Conservation (phyloP, 495 filamentous ascomycete genomes). For the Penicillium riverlandense region DNA sequence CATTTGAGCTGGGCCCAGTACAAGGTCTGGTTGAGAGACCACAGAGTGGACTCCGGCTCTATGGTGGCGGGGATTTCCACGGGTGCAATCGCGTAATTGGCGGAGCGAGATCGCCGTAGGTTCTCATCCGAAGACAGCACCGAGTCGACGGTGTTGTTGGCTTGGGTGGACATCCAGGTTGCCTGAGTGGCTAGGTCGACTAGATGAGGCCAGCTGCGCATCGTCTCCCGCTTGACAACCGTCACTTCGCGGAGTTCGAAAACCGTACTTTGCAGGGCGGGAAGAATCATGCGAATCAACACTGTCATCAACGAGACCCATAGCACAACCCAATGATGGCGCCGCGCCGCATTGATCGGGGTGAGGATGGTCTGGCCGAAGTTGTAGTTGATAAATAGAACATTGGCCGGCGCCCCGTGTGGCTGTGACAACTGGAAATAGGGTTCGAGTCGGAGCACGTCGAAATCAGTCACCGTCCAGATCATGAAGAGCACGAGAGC, state of each 20-base stretch:
- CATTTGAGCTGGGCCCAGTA: slow-evolving; percentile 31
- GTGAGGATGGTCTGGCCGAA: slow-evolving; percentile 36
- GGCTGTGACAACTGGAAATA: slow-evolving; percentile 34
- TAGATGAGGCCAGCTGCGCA: slow-evolving; percentile 29
- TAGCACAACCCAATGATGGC: slow-evolving; percentile 31
- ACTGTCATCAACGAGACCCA: slow-evolving; percentile 28
- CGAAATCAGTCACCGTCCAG: slow-evolving; percentile 36
- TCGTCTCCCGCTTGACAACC: slow-evolving; percentile 10
- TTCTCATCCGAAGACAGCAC: slow-evolving; percentile 10
- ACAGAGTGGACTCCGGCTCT: slow-evolving; percentile 18
- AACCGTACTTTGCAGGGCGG: slow-evolving; percentile 29
- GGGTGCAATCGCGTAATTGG: slow-evolving; percentile 27
- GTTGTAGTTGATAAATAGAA: slow-evolving; percentile 38
- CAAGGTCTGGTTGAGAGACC: slow-evolving; percentile 30
- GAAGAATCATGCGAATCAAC: slow-evolving; percentile 30
- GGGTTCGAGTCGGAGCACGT: slow-evolving; percentile 34
- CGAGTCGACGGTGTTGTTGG: slow-evolving; percentile 18
- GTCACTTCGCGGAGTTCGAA: slow-evolving; percentile 29
- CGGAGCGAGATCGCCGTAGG: slow-evolving; percentile 21
- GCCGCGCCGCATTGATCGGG: slow-evolving; percentile 26
- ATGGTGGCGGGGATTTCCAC: slow-evolving; percentile 25
- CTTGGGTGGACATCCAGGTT: slow-evolving; percentile 29
- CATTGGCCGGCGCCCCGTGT: slow-evolving; percentile 26
- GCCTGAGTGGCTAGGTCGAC: slow-evolving; percentile 25
- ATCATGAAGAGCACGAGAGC: slow-evolving; percentile 27